phyloP scores from a whole-genome alignment of 139 green algal genomes.

The Desmodesmus armatus region DNA sequence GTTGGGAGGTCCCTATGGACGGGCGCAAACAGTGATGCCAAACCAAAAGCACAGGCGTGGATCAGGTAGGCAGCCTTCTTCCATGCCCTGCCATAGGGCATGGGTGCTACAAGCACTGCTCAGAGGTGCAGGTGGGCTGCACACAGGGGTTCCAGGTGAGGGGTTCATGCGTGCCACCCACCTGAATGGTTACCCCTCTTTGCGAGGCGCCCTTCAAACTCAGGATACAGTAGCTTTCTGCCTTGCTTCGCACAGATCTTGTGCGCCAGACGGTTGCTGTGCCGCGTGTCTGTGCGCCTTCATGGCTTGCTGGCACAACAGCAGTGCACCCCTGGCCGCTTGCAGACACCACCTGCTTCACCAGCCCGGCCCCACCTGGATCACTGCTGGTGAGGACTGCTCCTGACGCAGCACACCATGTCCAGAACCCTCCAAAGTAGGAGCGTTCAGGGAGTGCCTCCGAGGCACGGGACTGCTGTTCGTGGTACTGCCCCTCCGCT shows the following conservation, averaged over 20 bases:
- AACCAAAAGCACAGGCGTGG: neutral
- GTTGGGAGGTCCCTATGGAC: neutral
- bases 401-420: slow-evolving; percentile 17
- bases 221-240: slow-evolving; percentile 35
- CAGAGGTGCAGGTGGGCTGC: neutral
- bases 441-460: too few species aligned
- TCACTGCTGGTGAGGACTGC: slow-evolving; percentile 10
- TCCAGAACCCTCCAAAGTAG: too few species aligned
- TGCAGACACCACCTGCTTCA: slow-evolving; percentile 16
- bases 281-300: neutral
- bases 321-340: slow-evolving; percentile 4
- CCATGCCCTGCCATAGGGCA: neutral
- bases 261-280: slow-evolving; percentile 12
- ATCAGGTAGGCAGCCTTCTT: neutral
- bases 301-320: neutral
- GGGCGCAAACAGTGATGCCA: neutral
- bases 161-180: too few species aligned
- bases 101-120: too few species aligned
- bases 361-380: neutral
- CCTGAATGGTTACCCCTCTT: slow-evolving; percentile 8
- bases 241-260: slow-evolving; percentile 34
- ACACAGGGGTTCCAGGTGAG: too few species aligned
- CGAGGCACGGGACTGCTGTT: too few species aligned
- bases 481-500: too few species aligned
- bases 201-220: neutral